Conservation (phyloP, 257 asterid species). For the Solanum pennellii region DNA sequence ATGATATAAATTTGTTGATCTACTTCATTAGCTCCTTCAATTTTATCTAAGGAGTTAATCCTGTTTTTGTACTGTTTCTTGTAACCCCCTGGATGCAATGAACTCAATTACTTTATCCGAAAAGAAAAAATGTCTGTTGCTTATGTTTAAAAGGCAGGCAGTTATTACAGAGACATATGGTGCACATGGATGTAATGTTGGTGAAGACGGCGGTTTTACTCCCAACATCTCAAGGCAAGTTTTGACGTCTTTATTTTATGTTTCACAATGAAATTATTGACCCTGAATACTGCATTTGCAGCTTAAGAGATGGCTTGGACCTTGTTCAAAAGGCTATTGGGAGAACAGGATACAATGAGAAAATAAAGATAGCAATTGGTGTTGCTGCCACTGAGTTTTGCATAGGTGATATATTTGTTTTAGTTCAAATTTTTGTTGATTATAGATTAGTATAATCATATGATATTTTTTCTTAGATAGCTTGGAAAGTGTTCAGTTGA, state of each 20-base stretch:
- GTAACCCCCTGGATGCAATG: not conserved
- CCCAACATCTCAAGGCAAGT: conserved; percentile 89
- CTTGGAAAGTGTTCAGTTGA: not conserved
- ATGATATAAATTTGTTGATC: not conserved
- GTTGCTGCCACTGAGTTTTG: conserved; percentile 93
- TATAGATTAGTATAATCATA: not conserved
- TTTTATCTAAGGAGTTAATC: not conserved
- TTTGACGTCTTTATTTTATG: conserved; percentile 6
- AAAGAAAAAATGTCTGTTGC: not conserved
- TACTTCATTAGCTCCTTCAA: not conserved
- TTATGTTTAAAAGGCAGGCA: conserved; percentile 40
- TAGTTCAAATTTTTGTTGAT: not conserved
- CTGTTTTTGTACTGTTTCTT: not conserved
- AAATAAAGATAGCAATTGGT: conserved; percentile 85
- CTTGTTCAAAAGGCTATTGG: conserved; percentile 88
- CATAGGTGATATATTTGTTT: conserved; percentile 48
- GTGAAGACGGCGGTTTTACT: conserved; percentile 96
- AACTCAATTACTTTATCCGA: not conserved
- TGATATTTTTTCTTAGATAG: not conserved
- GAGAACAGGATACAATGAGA: conserved; percentile 77
- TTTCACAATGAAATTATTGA: conserved; percentile 2
- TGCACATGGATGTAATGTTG: conserved; percentile 79
- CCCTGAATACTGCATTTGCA: conserved; percentile 26
- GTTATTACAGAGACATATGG: conserved; percentile 74
- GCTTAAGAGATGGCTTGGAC: conserved; percentile 90